These are phyloP conservation scores for Cicer cuneatum DNA, from an alignment of 306 rosid species.

Conservation along the genomic window DNA sequence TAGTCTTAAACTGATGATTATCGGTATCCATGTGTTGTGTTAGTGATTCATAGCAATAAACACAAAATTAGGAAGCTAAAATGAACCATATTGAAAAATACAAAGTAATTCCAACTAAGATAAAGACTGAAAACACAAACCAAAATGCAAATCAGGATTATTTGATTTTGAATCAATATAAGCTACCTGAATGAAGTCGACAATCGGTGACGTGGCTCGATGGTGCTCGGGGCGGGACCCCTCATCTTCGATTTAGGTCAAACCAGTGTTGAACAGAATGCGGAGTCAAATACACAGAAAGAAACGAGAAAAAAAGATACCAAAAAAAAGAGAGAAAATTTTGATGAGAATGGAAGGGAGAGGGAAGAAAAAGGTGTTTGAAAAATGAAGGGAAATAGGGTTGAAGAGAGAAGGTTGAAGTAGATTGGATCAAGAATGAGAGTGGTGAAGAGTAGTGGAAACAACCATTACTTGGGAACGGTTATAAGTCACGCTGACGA, in stretches of 20 bases:
- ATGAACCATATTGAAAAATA: slow-evolving; percentile 1
- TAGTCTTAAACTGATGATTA: too few relatives aligned
- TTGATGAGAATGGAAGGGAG: slow-evolving; percentile 16
- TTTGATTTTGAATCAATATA: neutral
- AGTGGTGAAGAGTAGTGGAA: slow-evolving; percentile 1
- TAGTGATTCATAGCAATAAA: neutral
- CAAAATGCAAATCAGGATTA: slow-evolving; percentile 2
- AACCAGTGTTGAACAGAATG: slow-evolving; percentile 40
- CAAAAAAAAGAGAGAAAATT: neutral
- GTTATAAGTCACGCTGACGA: slow-evolving; percentile 21
- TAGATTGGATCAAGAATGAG: slow-evolving; percentile 12
- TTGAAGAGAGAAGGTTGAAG: slow-evolving; percentile 10
- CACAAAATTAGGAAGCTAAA: neutral
- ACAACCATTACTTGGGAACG: neutral
- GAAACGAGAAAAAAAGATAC: too few relatives aligned
- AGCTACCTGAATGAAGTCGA: slow-evolving; percentile 59
- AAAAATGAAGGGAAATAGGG: neutral
- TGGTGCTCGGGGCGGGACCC: slow-evolving; percentile 57
- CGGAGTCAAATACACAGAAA: neutral
- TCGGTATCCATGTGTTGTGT: too few relatives aligned
- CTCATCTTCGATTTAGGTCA: slow-evolving; percentile 65
- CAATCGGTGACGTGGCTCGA: slow-evolving; percentile 80
- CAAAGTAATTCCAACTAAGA: neutral
- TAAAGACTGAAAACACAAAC: neutral
- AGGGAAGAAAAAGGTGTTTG: neutral